A percentile compares a stretch with the other conserved stretches of the same genome.
phyloP scores from a whole-genome alignment of 306 rosid genomes.

The Mimosa pudica region DNA sequence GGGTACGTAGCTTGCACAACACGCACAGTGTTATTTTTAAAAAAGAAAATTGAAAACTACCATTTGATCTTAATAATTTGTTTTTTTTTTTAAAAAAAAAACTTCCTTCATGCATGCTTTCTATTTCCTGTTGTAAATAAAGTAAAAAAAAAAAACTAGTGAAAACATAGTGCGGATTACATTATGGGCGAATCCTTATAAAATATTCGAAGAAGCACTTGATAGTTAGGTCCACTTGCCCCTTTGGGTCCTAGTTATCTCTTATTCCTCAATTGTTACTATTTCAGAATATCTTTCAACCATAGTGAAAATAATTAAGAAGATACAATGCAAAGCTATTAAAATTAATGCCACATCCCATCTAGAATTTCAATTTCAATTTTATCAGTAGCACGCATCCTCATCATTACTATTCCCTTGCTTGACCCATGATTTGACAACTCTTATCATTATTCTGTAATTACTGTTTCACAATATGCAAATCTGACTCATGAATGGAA shows the following conservation, averaged over 20 bases:
- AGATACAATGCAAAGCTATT: background rate
- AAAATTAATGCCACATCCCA: background rate
- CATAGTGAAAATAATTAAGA: background rate
- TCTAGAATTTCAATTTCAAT: background rate
- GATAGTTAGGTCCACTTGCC: background rate
- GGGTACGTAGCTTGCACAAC: background rate
- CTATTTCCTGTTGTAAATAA: no score
- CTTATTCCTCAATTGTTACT: background rate
- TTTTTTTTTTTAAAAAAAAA: no score
- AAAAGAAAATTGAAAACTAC: background rate
- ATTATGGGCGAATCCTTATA: background rate
- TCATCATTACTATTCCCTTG: conserved; percentile 1
- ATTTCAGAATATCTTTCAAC: background rate
- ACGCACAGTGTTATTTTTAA: background rate
- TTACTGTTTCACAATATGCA: background rate
- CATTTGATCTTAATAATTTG: background rate
- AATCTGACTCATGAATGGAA: background rate
- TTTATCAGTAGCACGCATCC: background rate
- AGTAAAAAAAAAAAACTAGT: background rate
- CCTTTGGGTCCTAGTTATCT: background rate
- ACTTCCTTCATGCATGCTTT: no score
- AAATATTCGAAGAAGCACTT: background rate
- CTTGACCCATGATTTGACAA: conserved; percentile 1
- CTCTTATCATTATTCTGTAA: conserved; percentile 25
- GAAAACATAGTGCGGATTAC: background rate